Conservation (phyloP, 2,329 filamentous ascomycete species). For the Aureobasidium uvarum region DNA sequence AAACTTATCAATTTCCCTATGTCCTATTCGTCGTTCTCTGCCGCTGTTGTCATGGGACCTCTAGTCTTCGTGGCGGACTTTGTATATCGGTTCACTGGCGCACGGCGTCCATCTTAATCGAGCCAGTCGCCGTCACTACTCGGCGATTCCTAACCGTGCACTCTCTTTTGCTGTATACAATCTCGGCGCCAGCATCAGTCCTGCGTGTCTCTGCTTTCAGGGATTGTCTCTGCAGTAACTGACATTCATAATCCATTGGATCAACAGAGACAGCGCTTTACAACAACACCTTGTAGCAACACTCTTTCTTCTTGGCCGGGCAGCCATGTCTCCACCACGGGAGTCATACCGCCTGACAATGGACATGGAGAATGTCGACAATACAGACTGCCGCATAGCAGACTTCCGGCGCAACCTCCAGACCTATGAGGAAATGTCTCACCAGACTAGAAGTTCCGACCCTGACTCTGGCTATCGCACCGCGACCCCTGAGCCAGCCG, state of each 20-base stretch:
- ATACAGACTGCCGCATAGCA: slow-evolving; percentile 1
- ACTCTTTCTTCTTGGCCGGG: not conserved
- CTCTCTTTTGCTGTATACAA: not conserved
- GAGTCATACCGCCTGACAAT: not conserved
- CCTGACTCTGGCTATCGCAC: slow-evolving; percentile 12
- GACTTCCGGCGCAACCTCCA: slow-evolving; percentile 6
- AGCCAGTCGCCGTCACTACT: not conserved
- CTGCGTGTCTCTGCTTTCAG: not conserved
- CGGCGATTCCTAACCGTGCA: too few species aligned
- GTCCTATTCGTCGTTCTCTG: not conserved
- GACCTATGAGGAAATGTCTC: not conserved
- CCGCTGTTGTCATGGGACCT: too few species aligned
- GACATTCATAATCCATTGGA: not conserved
- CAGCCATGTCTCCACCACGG: not conserved
- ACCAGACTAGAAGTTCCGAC: not conserved
- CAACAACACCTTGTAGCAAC: slow-evolving; percentile 1
- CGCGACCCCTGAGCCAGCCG: not conserved
- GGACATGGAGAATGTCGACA: not conserved
- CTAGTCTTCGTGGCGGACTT: not conserved
- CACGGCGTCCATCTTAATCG: not conserved
- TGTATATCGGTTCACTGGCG: slow-evolving; percentile 8
- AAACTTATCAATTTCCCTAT: not conserved
- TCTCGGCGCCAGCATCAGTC: not conserved
- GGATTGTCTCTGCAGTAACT: not conserved
- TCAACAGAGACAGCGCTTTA: not conserved